These are phyloP conservation scores for Scutellaria minor DNA, from an alignment of 257 asterid genomes.

Conservation along the genomic window DNA sequence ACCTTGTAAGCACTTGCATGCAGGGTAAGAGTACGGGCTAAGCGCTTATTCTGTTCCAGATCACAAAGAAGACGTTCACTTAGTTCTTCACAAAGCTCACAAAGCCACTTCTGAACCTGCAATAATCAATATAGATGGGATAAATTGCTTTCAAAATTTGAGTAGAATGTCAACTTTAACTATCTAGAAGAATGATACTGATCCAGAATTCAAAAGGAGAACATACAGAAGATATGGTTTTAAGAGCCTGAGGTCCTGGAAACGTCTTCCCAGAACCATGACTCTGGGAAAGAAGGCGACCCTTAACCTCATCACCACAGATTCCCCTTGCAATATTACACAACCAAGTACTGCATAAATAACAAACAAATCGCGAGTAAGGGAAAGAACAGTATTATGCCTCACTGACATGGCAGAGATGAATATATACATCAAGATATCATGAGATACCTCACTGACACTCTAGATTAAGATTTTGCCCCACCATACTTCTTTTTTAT, in stretches of 20 bases:
- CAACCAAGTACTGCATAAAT: slow-evolving; percentile 76
- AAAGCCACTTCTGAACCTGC: slow-evolving; percentile 91
- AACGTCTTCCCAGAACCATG: slow-evolving; percentile 98
- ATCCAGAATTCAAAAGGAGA: slow-evolving; percentile 13
- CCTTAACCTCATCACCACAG: slow-evolving; percentile 90
- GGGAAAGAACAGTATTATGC: slow-evolving; percentile 6
- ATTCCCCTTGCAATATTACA: slow-evolving; percentile 93
- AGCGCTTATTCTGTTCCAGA: slow-evolving; percentile 89
- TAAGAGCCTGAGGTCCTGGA: slow-evolving; percentile 91
- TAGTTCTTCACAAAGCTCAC: slow-evolving; percentile 84
- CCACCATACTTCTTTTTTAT: background rate
- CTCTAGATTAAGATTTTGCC: background rate
- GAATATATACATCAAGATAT: slow-evolving; percentile 6
- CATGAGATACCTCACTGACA: slow-evolving; percentile 7
- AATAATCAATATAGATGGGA: slow-evolving; percentile 32
- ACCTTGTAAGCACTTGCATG: slow-evolving; percentile 96
- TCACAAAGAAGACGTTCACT: slow-evolving; percentile 87
- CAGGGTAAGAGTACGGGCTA: slow-evolving; percentile 80
- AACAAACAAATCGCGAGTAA: slow-evolving; percentile 27
- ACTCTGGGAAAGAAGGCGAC: slow-evolving; percentile 95
- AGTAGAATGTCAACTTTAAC: background rate
- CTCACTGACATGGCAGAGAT: background rate
- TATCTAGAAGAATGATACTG: slow-evolving; percentile 19
- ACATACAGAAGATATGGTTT: slow-evolving; percentile 60
- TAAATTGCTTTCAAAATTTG: background rate